Evolutionary conservation across 208 protist species (phyloP), one percentile per base, ranked within the genome.

Genomic region (Wallacemonas sp.): DNA sequence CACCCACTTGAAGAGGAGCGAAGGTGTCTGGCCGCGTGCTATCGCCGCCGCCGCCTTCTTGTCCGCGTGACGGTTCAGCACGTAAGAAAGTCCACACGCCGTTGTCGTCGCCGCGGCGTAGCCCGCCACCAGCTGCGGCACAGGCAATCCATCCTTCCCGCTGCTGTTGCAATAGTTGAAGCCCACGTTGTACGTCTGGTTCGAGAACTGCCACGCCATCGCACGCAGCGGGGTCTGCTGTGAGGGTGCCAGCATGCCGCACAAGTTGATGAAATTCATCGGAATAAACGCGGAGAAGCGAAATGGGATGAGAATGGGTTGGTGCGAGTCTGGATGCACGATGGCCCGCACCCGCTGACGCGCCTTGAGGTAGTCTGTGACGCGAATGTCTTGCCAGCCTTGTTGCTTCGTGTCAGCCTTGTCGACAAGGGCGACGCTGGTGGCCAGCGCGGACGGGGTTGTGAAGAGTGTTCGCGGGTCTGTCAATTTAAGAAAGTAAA

Each of bases 81-180:
- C 46, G 49, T 66, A 83, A 33, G 68, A 62, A 9, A 80, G 36
- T 2, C 72, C 64, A 26, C 70, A 75, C n/a, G 74, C 62, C 1
- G 74, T 74, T 28, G 31, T 38, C 1, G 51, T 59, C 5, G 74
- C 77, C 1, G 71, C 72, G 28, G 58, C 24, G 73, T 88, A 91
- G 11, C 79, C 79, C 1, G 59, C 8, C 1, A 70, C 19, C 0
- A 90, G 70, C 45, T 84, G 68, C 12, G 49, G 66, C 62, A 80
- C 78, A 51, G 84, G 74, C 58, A 94, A 71, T 26, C 70, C 68
- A 30, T 88, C 82, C 45, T 73, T 82, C 14, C 82, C 86, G 60
- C 91, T 95, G 45, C 84, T 77, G 73, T 97, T 97, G 66, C 91
- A 90, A 72, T 97, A 92, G 71, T 97, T 97, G 30, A 97, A 84